These are phyloP conservation scores for Candida golubevii DNA, from an alignment of 805 yeast species.

Conservation along the genomic window DNA sequence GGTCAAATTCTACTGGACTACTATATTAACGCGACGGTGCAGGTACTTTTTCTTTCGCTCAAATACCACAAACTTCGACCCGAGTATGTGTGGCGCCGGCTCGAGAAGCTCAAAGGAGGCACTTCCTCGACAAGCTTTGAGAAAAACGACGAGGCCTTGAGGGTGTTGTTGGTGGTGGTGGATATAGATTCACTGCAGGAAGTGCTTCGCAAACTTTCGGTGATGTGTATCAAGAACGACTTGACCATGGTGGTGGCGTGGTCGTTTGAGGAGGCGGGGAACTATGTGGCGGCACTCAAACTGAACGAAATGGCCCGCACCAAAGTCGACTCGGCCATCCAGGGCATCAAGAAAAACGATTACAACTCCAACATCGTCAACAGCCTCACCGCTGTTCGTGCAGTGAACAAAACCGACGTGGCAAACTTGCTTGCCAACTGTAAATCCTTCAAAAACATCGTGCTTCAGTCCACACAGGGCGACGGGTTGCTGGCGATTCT, in stretches of 20 bases:
- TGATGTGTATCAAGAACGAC: constrained; percentile 46
- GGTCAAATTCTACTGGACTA: constrained; percentile 55
- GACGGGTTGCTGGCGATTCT: constrained; percentile 30
- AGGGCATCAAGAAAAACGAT: constrained; percentile 41
- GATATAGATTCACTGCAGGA: constrained; percentile 60
- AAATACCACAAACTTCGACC: constrained; percentile 75
- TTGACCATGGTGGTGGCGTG: constrained; percentile 48
- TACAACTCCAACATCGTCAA: constrained; percentile 44
- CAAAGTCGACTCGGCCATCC: constrained; percentile 32
- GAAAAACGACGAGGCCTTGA: constrained; percentile 37
- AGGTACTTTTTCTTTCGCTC: constrained; percentile 58
- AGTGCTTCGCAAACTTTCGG: constrained; percentile 42
- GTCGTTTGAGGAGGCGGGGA: constrained; percentile 48
- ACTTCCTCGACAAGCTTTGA: constrained; percentile 20
- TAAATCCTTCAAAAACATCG: constrained; percentile 40
- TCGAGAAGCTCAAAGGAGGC: constrained; percentile 41
- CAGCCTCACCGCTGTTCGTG: constrained; percentile 41
- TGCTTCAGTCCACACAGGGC: constrained; percentile 24
- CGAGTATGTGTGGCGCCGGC: constrained; percentile 61
- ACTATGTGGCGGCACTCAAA: constrained; percentile 36
- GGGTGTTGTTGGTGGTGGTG: constrained; percentile 58
- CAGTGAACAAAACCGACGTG: constrained; percentile 53
- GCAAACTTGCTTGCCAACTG: constrained; percentile 47
- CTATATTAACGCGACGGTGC: constrained; percentile 51
- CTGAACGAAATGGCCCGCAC: constrained; percentile 33